Evolutionary conservation across 495 filamentous ascomycete species (phyloP), one percentile per base, ranked within the genome.

Genomic region (Elasticomyces elasticus): DNA sequence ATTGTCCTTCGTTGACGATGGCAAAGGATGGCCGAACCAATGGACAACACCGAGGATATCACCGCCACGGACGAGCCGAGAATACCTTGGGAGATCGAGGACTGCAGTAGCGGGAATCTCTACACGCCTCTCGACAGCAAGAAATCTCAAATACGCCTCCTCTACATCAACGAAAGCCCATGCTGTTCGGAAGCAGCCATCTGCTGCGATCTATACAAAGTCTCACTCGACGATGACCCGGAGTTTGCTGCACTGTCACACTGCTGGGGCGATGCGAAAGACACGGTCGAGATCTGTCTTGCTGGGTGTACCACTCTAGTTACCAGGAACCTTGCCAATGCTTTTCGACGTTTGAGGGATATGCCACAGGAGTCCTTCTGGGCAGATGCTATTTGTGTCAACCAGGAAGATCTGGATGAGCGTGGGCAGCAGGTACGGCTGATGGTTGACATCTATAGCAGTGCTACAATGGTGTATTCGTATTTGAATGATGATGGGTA

Each of bases 371-470:
- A 33, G 30, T 7, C 15, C 30, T 33, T 56, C 7, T 56, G 54
- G 54, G 26, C 30, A 26, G 59, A 62, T 28, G 54, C 55, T 10
- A 19, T 62, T 17, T 59, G 55, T 38, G 59, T 59, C 45, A 51
- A 55, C 51, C 59, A 62, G 45, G n/a, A 59, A 22, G 49, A 58
- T 26, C 41, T 24, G 23, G 42, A 35, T 42, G 59, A 62, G 56
- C 52, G 40, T n/a, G 51, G 44, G 33, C 10, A 22, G 13, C 59
- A 62, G 56, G 55, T 59, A 12, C 30, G 27, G n/a, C 23, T 58
- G 12, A 62, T 59, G 59, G 49, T 26, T 17, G 20, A 44, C 13
- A 55, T 62, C 25, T 62, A 58, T 46, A 31, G 42, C 11, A 24
- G 17, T 26, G 58, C 58, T 1, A 23, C 1, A 17, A 7, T 33